phyloP scores from a whole-genome alignment of 257 asterid species.

The Ilex aquifolium region DNA sequence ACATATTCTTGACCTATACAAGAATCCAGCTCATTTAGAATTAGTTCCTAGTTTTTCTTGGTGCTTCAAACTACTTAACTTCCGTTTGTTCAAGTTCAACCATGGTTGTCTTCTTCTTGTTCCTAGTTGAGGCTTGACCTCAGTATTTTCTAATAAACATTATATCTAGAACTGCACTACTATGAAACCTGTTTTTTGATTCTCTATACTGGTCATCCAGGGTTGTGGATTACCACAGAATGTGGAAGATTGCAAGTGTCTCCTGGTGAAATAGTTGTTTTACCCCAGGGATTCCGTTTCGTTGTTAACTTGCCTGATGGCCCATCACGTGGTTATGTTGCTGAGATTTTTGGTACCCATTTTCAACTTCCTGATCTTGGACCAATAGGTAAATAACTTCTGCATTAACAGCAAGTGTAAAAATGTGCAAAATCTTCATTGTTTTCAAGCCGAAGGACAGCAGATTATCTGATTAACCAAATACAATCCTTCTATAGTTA shows the following conservation, averaged over 20 bases:
- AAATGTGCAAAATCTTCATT: too few relatives aligned
- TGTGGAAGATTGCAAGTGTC: constrained; percentile 74
- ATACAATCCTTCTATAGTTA: not conserved
- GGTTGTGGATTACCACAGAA: constrained; percentile 88
- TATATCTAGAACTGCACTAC: too few relatives aligned
- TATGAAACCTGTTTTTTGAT: not conserved
- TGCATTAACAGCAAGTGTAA: not conserved
- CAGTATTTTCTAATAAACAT: too few relatives aligned
- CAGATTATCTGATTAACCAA: not conserved
- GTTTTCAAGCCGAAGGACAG: not conserved
- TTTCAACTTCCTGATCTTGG: constrained; percentile 99
- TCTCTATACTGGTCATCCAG: constrained; percentile 28
- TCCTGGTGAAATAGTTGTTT: constrained; percentile 76
- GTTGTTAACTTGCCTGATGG: constrained; percentile 84
- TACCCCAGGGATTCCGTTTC: constrained; percentile 91
- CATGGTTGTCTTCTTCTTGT: too few relatives aligned
- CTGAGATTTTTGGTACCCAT: constrained; percentile 94
- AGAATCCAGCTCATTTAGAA: too few relatives aligned
- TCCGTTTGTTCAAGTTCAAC: too few relatives aligned
- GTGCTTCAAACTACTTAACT: too few relatives aligned
- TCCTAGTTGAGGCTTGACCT: too few relatives aligned
- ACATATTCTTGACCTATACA: too few relatives aligned
- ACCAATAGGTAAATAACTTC: constrained; percentile 61
- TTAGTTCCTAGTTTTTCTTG: too few relatives aligned
- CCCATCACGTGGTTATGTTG: constrained; percentile 82